These are phyloP conservation scores for Pseudoscleropodium purum DNA, from an alignment of 225 moss, liverwort and hornwort genomes.

Conservation along the genomic window DNA sequence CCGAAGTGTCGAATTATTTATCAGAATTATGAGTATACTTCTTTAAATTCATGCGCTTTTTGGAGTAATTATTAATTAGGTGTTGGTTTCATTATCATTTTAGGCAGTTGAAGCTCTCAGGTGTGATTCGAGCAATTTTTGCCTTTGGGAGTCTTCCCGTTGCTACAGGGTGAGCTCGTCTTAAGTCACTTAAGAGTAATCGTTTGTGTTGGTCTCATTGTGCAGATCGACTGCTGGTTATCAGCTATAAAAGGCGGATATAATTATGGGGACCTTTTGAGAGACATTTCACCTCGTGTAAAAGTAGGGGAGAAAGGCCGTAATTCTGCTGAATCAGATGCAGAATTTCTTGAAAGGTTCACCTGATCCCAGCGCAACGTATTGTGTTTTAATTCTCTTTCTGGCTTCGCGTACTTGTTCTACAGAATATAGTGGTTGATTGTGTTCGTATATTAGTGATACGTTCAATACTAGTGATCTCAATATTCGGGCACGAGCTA, in stretches of 20 bases:
- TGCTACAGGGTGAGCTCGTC: background rate
- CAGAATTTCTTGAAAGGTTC: conserved; percentile 34
- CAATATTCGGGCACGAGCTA: background rate
- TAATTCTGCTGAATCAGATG: conserved; percentile 46
- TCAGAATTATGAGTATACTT: background rate
- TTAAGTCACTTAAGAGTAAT: background rate
- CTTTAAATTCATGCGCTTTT: background rate
- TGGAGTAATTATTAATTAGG: background rate
- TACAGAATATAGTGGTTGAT: background rate
- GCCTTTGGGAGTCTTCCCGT: background rate
- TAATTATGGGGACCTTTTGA: conserved; percentile 44
- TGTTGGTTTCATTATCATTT: background rate
- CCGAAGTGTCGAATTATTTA: background rate
- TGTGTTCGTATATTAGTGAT: background rate
- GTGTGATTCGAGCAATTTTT: background rate
- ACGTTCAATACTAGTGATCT: background rate
- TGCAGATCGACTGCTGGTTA: conserved; percentile 88
- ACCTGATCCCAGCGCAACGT: background rate
- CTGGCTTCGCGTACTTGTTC: background rate
- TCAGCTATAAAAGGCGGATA: conserved; percentile 64
- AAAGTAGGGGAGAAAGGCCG: conserved; percentile 52
- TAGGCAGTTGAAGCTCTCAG: background rate
- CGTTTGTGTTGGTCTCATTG: background rate
- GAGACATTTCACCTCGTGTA: conserved; percentile 26
- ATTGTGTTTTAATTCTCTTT: background rate